Percentiles rank a stretch among this genome's conserved stretches.
Evolutionary conservation across 768 basidiomycete genomes (phyloP).

Genomic region (Coprinopsis sp.): DNA sequence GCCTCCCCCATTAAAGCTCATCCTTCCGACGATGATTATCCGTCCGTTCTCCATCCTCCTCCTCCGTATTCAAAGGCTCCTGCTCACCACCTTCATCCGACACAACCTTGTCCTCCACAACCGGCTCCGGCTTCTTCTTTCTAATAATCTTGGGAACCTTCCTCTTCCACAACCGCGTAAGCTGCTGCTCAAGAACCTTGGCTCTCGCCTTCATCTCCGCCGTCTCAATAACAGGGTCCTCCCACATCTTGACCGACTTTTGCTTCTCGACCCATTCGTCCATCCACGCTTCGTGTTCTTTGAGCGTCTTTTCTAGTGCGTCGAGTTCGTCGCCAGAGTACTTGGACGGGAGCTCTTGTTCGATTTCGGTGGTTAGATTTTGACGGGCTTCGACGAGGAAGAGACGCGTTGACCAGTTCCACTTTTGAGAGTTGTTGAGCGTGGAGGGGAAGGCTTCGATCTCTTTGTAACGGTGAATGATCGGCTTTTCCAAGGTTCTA

Average conservation of each 20-base stretch:
- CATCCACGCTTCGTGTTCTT: constrained; percentile 83
- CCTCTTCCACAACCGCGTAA: constrained; percentile 64
- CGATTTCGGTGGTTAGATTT: constrained; percentile 66
- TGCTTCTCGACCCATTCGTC: constrained; percentile 79
- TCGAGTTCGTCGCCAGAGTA: constrained; percentile 88
- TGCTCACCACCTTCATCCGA: constrained; percentile 1
- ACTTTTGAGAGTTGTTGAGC: constrained; percentile 78
- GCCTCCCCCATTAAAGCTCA: too few species aligned
- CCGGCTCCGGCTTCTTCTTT: constrained; percentile 24
- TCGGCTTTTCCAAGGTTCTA: constrained; percentile 74
- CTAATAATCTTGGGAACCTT: constrained; percentile 65
- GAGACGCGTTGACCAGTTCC: constrained; percentile 82
- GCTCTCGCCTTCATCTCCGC: constrained; percentile 82
- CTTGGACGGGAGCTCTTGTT: constrained; percentile 60
- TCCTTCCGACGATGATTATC: background rate
- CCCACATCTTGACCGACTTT: constrained; percentile 62
- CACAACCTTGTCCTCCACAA: constrained; percentile 6
- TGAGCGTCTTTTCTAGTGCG: constrained; percentile 66
- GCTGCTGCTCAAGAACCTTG: constrained; percentile 70
- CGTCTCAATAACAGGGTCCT: constrained; percentile 84
- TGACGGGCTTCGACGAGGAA: constrained; percentile 78
- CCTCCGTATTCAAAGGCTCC: constrained; percentile 6
- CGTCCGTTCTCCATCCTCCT: constrained; percentile 7
- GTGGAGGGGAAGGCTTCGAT: constrained; percentile 80
- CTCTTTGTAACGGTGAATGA: constrained; percentile 86